A percentile compares a stretch with the other conserved stretches of the same genome.
Evolutionary conservation across 306 rosid genomes (phyloP).

Genomic region (Cajanus cajan): DNA sequence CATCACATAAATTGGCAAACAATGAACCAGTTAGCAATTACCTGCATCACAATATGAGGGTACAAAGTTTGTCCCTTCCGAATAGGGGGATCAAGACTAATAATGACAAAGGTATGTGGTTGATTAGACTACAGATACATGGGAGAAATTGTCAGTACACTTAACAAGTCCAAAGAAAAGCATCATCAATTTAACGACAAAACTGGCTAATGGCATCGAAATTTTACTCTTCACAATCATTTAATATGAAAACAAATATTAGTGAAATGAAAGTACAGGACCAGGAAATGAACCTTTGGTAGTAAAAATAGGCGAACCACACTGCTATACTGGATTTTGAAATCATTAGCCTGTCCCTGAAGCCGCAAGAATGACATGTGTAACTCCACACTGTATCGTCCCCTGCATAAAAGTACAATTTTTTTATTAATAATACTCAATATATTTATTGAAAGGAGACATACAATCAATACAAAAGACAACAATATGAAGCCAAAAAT

Average conservation of each 20-base stretch:
- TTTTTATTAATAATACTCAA: constrained; percentile 20
- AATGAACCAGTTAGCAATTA: constrained; percentile 36
- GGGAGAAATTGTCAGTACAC: constrained; percentile 25
- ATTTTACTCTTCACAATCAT: background rate
- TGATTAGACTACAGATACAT: constrained; percentile 81
- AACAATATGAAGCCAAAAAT: background rate
- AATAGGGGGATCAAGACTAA: constrained; percentile 97
- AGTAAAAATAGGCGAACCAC: constrained; percentile 94
- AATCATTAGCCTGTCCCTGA: constrained; percentile 98
- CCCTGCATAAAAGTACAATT: constrained; percentile 57
- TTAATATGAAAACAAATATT: constrained; percentile 3
- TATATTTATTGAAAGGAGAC: background rate
- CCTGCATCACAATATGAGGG: constrained; percentile 99
- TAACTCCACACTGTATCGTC: constrained; percentile 94
- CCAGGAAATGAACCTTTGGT: constrained; percentile 73
- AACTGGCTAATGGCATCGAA: background rate
- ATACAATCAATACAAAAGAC: background rate
- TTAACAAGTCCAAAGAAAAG: constrained; percentile 1
- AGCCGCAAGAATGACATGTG: constrained; percentile 90
- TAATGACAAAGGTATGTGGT: constrained; percentile 89
- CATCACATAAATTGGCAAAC: constrained; percentile 15
- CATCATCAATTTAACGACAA: constrained; percentile 14
- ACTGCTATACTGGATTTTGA: constrained; percentile 97
- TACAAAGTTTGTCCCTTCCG: constrained; percentile 98
- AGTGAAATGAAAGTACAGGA: constrained; percentile 11